phyloP scores from a whole-genome alignment of 768 basidiomycete species.

The Suillus occidentalis region DNA sequence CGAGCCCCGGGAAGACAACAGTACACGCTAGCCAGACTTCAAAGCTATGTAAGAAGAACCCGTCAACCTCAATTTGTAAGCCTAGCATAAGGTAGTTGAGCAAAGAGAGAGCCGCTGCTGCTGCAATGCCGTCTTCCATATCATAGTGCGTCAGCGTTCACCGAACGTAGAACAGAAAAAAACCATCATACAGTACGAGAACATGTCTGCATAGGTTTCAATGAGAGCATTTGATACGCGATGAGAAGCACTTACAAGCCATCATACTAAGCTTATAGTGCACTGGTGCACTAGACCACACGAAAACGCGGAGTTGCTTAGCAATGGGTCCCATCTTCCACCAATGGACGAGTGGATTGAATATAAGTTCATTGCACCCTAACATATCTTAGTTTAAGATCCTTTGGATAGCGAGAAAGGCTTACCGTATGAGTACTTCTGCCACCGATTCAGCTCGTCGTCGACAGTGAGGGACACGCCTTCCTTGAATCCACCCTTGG shows the following conservation, averaged over 20 bases:
- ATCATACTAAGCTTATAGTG: constrained; percentile 81
- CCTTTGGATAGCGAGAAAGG: constrained; percentile 37
- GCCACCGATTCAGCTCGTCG: constrained; percentile 87
- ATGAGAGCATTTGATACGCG: not conserved
- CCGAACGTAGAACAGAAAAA: not conserved
- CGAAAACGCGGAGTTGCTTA: constrained; percentile 66
- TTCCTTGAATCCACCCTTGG: constrained; percentile 83
- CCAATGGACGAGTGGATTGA: constrained; percentile 79
- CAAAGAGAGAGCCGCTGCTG: constrained; percentile 58
- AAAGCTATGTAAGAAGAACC: constrained; percentile 69
- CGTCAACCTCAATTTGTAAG: constrained; percentile 59
- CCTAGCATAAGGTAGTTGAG: constrained; percentile 74
- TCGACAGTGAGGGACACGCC: constrained; percentile 83
- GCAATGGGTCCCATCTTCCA: constrained; percentile 75
- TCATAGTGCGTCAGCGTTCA: not conserved
- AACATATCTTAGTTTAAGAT: constrained; percentile 2
- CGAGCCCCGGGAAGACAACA: constrained; percentile 67
- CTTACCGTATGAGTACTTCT: constrained; percentile 74
- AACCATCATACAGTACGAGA: constrained; percentile 40
- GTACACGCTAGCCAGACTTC: constrained; percentile 76
- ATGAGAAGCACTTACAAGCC: constrained; percentile 49
- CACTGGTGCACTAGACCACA: constrained; percentile 69
- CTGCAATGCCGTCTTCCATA: constrained; percentile 56
- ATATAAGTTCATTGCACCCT: constrained; percentile 78
- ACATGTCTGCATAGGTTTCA: constrained; percentile 36